These are phyloP conservation scores for Schwanniomyces polymorphus DNA, from an alignment of 805 yeast species.

Conservation along the genomic window DNA sequence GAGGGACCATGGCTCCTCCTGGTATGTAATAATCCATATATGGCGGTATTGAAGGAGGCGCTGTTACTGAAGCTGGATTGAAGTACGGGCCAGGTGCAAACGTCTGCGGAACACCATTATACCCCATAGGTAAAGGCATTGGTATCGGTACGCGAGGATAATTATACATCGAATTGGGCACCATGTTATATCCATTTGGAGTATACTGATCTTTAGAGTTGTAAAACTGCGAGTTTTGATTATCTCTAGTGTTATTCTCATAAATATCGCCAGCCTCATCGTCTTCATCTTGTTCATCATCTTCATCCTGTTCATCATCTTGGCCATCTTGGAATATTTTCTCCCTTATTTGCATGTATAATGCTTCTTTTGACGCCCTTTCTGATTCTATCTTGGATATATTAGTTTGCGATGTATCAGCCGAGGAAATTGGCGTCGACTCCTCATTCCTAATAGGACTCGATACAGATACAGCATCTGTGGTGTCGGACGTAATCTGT, in stretches of 20 bases:
- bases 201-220: not conserved
- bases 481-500: not conserved
- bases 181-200: not conserved
- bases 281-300: slow-evolving; percentile 6
- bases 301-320: slow-evolving; percentile 9
- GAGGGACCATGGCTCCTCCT: slow-evolving; percentile 3
- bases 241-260: slow-evolving; percentile 2
- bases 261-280: slow-evolving; percentile 1
- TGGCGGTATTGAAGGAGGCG: not conserved
- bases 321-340: slow-evolving; percentile 20
- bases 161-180: not conserved
- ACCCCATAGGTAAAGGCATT: slow-evolving; percentile 3
- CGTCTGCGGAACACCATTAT: slow-evolving; percentile 1
- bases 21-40: slow-evolving; percentile 2
- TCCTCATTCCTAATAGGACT: not conserved
- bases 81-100: not conserved
- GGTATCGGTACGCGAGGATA: not conserved
- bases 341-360: slow-evolving; percentile 38
- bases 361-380: slow-evolving; percentile 32
- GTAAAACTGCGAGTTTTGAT: not conserved
- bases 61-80: not conserved
- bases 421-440: slow-evolving; percentile 1
- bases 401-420: not conserved
- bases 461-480: not conserved
- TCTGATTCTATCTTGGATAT: slow-evolving; percentile 25